Evolutionary conservation across 257 asterid species (phyloP).

Genomic region (Lithospermum erythrorhizon): DNA sequence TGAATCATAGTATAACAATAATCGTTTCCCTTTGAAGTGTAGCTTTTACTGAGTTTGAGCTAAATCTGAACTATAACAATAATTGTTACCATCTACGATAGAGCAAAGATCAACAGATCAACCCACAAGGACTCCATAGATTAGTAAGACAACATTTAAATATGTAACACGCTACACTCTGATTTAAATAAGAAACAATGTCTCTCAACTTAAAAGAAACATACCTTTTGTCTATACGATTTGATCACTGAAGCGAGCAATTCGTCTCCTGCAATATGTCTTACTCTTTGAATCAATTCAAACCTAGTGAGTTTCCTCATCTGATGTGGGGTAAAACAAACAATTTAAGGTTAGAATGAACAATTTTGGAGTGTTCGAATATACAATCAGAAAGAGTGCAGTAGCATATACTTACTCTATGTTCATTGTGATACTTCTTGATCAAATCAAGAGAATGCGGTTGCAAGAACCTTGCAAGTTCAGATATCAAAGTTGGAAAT

Average conservation of each 20-base stretch:
- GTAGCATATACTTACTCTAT: constrained; percentile 12
- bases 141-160: too few relatives aligned
- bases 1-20: background rate
- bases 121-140: too few relatives aligned
- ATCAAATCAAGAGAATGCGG: constrained; percentile 15
- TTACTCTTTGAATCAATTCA: constrained; percentile 20
- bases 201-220: background rate
- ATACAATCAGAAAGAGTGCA: background rate
- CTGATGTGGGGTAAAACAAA: constrained; percentile 7
- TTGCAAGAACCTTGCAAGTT: constrained; percentile 19
- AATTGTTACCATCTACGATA: background rate
- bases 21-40: too few relatives aligned
- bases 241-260: constrained; percentile 18
- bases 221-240: constrained; percentile 24
- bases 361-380: background rate
- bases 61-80: too few relatives aligned
- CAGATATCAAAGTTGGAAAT: constrained; percentile 18
- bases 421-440: constrained; percentile 15
- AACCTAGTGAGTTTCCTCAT: constrained; percentile 19
- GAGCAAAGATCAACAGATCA: background rate
- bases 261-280: constrained; percentile 25
- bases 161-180: too few relatives aligned
- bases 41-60: too few relatives aligned
- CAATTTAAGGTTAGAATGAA: background rate
- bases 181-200: too few relatives aligned